These are phyloP conservation scores for Lycium ferocissimum DNA, from an alignment of 257 asterid species.

Conservation along the genomic window DNA sequence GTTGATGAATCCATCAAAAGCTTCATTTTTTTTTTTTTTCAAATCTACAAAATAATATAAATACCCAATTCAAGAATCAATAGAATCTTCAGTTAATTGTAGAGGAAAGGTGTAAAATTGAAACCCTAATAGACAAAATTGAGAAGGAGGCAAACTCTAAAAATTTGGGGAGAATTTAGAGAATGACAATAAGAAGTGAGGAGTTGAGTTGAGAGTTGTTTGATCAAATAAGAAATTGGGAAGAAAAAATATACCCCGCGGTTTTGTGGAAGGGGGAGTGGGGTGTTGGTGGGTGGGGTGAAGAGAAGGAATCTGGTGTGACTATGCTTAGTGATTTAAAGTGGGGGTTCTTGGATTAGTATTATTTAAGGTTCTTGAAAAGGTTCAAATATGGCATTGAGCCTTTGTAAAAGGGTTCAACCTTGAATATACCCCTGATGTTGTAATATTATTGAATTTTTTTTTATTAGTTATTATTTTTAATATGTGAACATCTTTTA, in stretches of 20 bases:
- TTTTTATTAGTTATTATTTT: no score
- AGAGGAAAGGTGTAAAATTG: neutral
- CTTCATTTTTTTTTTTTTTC: neutral
- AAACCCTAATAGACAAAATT: neutral
- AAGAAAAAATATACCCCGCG: conserved; percentile 21
- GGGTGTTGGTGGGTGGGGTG: neutral
- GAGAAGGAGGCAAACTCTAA: neutral
- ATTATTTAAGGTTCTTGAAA: neutral
- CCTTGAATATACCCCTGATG: no score
- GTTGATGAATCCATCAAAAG: conserved; percentile 1
- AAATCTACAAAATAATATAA: neutral
- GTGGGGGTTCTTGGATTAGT: neutral
- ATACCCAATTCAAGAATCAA: conserved; percentile 9
- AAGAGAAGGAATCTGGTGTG: neutral
- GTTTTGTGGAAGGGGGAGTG: neutral
- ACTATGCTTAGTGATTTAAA: neutral
- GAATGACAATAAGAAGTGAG: neutral
- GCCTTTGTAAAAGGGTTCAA: neutral
- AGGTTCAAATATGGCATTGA: neutral
- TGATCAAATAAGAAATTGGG: neutral
- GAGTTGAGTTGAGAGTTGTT: neutral
- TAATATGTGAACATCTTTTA: no score
- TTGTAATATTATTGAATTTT: no score
- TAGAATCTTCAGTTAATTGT: neutral
- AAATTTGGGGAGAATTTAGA: neutral